A percentile compares a stretch with the other conserved stretches of the same genome.
Evolutionary conservation across 2,329 filamentous ascomycete genomes (phyloP).

Genomic region (Pleurostoma richardsiae): DNA sequence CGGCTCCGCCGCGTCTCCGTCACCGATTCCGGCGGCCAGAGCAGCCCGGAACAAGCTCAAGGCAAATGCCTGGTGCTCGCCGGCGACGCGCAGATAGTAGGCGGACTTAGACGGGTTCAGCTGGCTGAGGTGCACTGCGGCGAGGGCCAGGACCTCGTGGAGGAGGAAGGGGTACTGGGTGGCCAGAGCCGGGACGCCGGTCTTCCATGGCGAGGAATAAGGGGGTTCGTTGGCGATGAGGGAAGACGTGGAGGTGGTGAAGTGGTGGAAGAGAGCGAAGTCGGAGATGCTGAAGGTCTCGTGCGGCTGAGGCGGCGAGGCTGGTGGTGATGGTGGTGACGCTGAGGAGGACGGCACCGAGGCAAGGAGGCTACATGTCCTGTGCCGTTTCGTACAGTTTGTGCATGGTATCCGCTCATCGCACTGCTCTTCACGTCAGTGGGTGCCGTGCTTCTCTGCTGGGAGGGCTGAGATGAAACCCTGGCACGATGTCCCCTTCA

Average conservation of each 20-base stretch:
- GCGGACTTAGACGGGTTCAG: constrained; percentile 5
- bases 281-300: constrained; percentile 12
- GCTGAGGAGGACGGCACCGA: neutral
- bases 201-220: constrained; percentile 10
- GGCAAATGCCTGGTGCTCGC: constrained; percentile 14
- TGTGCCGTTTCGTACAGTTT: constrained; percentile 14
- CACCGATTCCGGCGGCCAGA: constrained; percentile 2
- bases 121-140: constrained; percentile 13
- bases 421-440: constrained; percentile 9
- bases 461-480: neutral
- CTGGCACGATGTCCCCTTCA: neutral
- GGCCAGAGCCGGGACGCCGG: constrained; percentile 12
- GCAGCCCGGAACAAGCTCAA: constrained; percentile 14
- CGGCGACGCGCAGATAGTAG: constrained; percentile 9
- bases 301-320: neutral
- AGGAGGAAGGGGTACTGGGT: constrained; percentile 14
- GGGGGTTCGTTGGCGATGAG: constrained; percentile 13
- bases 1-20: constrained; percentile 10
- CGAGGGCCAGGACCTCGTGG: constrained; percentile 15
- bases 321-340: too few species aligned
- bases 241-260: constrained; percentile 9
- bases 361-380: constrained; percentile 13
- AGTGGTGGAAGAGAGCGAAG: constrained; percentile 16
- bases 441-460: neutral
- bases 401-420: constrained; percentile 17